A percentile compares a stretch with the other conserved stretches of the same genome.
These are phyloP conservation scores for Saturnispora diversa DNA, from an alignment of 805 yeast species.

Conservation along the genomic window DNA sequence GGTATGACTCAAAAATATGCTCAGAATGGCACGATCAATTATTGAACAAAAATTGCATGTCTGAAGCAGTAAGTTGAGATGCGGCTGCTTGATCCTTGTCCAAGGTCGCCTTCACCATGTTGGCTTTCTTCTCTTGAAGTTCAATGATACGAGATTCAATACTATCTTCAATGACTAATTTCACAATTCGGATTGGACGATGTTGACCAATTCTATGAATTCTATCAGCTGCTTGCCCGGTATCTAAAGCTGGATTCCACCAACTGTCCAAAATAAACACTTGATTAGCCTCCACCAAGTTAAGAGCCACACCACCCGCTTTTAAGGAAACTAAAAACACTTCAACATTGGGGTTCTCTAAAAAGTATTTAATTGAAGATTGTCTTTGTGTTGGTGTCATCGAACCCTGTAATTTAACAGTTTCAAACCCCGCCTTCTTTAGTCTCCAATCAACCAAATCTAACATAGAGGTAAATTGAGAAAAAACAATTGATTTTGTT, in stretches of 20 bases:
- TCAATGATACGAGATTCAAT: slow-evolving; percentile 95
- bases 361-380: slow-evolving; percentile 79
- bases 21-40: slow-evolving; percentile 35
- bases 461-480: slow-evolving; percentile 83
- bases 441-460: slow-evolving; percentile 95
- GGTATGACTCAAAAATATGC: slow-evolving; percentile 1
- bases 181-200: slow-evolving; percentile 86
- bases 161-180: slow-evolving; percentile 92
- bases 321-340: slow-evolving; percentile 90
- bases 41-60: slow-evolving; percentile 87
- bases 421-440: slow-evolving; percentile 88
- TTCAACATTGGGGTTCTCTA: slow-evolving; percentile 89
- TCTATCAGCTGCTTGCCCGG: slow-evolving; percentile 93
- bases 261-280: slow-evolving; percentile 95
- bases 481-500: slow-evolving; percentile 90
- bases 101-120: slow-evolving; percentile 95
- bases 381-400: slow-evolving; percentile 97
- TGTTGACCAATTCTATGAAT: slow-evolving; percentile 96
- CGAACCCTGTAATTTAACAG: slow-evolving; percentile 90
- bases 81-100: slow-evolving; percentile 90
- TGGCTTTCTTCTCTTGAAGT: slow-evolving; percentile 93
- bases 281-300: slow-evolving; percentile 93
- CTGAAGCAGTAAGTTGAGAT: slow-evolving; percentile 82
- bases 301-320: slow-evolving; percentile 98
- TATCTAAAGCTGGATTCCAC: slow-evolving; percentile 99